phyloP scores from a whole-genome alignment of 2,329 filamentous ascomycete species.

The Exophiala dermatitidis region DNA sequence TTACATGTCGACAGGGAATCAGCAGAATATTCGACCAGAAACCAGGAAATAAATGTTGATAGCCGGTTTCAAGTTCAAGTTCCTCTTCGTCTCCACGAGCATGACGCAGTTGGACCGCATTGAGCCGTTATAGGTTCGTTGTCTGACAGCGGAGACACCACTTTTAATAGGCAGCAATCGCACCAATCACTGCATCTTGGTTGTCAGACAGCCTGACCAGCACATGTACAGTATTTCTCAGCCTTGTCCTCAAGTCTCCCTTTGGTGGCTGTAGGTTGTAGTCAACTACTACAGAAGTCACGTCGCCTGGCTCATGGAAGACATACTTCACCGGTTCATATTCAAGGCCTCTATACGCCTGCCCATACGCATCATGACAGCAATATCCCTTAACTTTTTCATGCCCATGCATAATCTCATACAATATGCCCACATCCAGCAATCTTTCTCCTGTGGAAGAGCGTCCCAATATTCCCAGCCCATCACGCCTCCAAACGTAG shows the following conservation, averaged over 20 bases:
- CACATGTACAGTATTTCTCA: no score
- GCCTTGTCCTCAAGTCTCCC: no score
- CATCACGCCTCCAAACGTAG: slow-evolving; percentile 77
- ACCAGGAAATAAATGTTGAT: neutral
- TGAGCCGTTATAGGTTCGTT: neutral
- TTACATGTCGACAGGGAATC: slow-evolving; percentile 7
- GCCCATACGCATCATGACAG: slow-evolving; percentile 31
- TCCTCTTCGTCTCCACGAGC: neutral
- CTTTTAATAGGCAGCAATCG: neutral
- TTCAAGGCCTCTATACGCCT: slow-evolving; percentile 25
- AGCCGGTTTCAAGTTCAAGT: neutral
- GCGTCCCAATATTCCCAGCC: slow-evolving; percentile 95
- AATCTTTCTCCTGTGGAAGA: slow-evolving; percentile 52
- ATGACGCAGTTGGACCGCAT: slow-evolving; percentile 11
- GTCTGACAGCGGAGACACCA: neutral
- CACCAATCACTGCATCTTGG: no score
- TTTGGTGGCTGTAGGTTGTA: no score
- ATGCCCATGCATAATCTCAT: slow-evolving; percentile 51
- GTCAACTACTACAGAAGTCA: neutral
- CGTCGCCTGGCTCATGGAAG: neutral
- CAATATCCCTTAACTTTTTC: slow-evolving; percentile 34
- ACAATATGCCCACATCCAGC: slow-evolving; percentile 71
- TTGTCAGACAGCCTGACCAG: no score
- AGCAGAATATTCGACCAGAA: neutral
- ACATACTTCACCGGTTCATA: slow-evolving; percentile 6